Evolutionary conservation across 2,329 filamentous ascomycete species (phyloP).

Genomic region (Sporothrix phasma): DNA sequence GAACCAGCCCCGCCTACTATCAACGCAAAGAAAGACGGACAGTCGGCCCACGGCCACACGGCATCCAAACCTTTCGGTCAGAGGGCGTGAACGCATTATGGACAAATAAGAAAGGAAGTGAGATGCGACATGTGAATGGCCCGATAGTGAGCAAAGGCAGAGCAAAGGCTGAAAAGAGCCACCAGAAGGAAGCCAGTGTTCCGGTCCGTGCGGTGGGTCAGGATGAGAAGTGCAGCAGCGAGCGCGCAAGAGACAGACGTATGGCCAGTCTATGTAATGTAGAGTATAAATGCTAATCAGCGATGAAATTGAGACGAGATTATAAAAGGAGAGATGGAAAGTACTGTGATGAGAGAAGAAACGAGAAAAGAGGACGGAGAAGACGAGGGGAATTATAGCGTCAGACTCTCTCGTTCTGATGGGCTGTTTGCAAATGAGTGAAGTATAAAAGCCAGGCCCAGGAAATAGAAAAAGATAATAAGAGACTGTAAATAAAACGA

Average conservation of each 20-base stretch:
- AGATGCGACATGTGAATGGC: neutral
- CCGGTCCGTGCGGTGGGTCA: neutral
- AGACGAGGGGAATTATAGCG: neutral
- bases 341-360: neutral
- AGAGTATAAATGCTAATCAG: neutral
- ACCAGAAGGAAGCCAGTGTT: too few species aligned
- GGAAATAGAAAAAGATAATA: slow-evolving; percentile 2
- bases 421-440: neutral
- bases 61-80: too few species aligned
- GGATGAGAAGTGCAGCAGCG: neutral
- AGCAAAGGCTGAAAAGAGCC: too few species aligned
- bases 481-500: slow-evolving; percentile 10
- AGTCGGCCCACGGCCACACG: neutral
- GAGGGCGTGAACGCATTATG: neutral
- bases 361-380: neutral
- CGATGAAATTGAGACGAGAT: neutral
- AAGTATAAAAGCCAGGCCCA: neutral
- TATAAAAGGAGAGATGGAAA: neutral
- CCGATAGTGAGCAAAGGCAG: neutral
- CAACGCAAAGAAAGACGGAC: neutral
- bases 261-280: slow-evolving; percentile 14
- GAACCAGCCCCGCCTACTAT: neutral
- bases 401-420: neutral
- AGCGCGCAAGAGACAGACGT: neutral
- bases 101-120: neutral